Evolutionary conservation across 129 eudicot genomes (phyloP).

Genomic region (Chrysanthemum lavandulifolium): DNA sequence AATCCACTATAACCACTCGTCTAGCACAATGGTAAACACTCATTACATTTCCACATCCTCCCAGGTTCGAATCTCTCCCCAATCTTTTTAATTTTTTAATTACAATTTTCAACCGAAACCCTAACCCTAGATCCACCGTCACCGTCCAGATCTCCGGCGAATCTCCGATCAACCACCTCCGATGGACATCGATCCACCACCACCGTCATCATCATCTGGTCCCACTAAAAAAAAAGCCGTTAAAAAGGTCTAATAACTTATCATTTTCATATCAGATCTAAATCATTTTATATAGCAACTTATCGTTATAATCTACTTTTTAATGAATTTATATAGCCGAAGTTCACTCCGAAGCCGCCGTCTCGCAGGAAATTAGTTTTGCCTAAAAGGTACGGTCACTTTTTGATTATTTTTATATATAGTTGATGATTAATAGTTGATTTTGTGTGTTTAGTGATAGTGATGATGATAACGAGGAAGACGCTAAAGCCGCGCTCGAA

Average conservation of each 20-base stretch:
- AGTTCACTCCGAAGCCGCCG: constrained; percentile 58
- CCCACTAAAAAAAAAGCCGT: no score
- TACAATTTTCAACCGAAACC: neutral
- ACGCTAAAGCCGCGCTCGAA: constrained; percentile 25
- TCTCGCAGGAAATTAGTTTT: constrained; percentile 29
- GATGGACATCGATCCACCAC: constrained; percentile 52
- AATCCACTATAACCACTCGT: neutral
- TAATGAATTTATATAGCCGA: constrained; percentile 45
- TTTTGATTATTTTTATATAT: neutral
- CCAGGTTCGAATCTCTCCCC: constrained; percentile 26
- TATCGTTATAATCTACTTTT: no score
- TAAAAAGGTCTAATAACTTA: constrained; percentile 33
- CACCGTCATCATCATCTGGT: constrained; percentile 22
- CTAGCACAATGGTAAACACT: neutral
- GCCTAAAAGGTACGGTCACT: constrained; percentile 34
- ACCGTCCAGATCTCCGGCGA: constrained; percentile 30
- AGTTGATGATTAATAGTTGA: neutral
- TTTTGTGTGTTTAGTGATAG: constrained; percentile 35
- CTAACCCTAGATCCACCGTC: constrained; percentile 32
- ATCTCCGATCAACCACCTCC: constrained; percentile 11
- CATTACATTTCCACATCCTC: neutral
- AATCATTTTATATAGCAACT: neutral
- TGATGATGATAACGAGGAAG: constrained; percentile 32
- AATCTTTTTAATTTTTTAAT: neutral
- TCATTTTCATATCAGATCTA: constrained; percentile 16